Conservation (phyloP, 148 eudicot genomes). For the Selenicereus undatus region DNA sequence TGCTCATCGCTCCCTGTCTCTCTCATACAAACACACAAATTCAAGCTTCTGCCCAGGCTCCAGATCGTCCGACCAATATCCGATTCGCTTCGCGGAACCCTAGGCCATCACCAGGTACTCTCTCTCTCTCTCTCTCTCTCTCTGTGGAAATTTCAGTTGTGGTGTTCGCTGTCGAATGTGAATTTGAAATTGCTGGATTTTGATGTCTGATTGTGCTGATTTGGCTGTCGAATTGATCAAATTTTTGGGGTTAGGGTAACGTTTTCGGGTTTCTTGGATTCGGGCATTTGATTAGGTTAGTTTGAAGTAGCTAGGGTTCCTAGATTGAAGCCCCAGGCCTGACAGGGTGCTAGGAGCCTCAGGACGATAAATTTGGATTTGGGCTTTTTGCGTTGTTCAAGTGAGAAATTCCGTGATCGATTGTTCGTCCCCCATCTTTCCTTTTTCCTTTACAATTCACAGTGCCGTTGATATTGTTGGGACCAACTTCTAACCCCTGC, state of each 20-base stretch:
- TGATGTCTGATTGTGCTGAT: background rate
- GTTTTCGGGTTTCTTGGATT: background rate
- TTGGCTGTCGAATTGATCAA: no score
- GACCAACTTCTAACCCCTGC: background rate
- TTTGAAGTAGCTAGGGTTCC: background rate
- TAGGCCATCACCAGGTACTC: conserved; percentile 8
- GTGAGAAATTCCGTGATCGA: background rate
- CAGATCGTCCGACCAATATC: background rate
- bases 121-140: background rate
- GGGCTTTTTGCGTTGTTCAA: background rate
- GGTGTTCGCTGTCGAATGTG: background rate
- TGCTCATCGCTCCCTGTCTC: background rate
- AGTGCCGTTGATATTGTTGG: background rate
- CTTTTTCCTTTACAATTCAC: background rate
- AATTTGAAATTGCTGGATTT: background rate
- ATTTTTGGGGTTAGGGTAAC: no score
- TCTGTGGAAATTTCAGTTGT: background rate
- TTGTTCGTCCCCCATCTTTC: background rate
- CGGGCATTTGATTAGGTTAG: background rate
- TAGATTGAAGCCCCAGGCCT: background rate
- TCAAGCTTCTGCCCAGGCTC: background rate
- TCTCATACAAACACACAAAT: background rate
- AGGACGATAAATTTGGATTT: background rate
- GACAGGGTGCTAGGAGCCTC: background rate
- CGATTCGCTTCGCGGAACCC: background rate